phyloP scores from a whole-genome alignment of 192 early-diverging fungal genomes.

The Coemansia sp. region DNA sequence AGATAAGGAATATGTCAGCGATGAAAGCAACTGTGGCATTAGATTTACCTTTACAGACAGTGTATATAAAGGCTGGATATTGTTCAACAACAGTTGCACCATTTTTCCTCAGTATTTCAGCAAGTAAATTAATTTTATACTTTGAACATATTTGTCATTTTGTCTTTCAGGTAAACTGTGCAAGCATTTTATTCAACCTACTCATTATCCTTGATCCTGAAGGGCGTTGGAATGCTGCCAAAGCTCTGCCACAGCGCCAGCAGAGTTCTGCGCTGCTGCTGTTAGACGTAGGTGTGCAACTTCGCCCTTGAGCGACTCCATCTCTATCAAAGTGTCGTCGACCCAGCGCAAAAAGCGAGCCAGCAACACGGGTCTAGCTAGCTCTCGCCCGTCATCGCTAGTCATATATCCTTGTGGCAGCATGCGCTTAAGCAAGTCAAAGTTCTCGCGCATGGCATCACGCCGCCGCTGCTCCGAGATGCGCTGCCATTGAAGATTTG shows the following conservation, averaged over 20 bases:
- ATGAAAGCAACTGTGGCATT: too few species aligned
- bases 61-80: too few species aligned
- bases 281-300: slow-evolving; percentile 25
- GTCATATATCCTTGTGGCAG: slow-evolving; percentile 50
- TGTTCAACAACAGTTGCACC: too few species aligned
- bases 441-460: slow-evolving; percentile 56
- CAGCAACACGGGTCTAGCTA: slow-evolving; percentile 50
- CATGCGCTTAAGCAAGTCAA: slow-evolving; percentile 56
- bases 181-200: too few species aligned
- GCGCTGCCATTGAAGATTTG: slow-evolving; percentile 48
- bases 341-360: slow-evolving; percentile 54
- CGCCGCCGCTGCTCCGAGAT: slow-evolving; percentile 52
- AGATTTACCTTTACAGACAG: too few species aligned
- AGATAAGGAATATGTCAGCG: too few species aligned
- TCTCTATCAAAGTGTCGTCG: slow-evolving; percentile 54
- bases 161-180: too few species aligned
- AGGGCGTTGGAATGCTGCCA: not conserved
- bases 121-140: too few species aligned
- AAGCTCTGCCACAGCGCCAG: not conserved
- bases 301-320: slow-evolving; percentile 45
- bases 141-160: too few species aligned
- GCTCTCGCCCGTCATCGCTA: slow-evolving; percentile 53
- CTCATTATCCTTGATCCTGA: too few species aligned
- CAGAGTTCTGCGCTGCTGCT: not conserved
- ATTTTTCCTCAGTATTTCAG: too few species aligned